A percentile compares a stretch with the other conserved stretches of the same genome.
These are phyloP conservation scores for Symmetrospora coprosmae DNA, from an alignment of 768 basidiomycete species.

Conservation along the genomic window DNA sequence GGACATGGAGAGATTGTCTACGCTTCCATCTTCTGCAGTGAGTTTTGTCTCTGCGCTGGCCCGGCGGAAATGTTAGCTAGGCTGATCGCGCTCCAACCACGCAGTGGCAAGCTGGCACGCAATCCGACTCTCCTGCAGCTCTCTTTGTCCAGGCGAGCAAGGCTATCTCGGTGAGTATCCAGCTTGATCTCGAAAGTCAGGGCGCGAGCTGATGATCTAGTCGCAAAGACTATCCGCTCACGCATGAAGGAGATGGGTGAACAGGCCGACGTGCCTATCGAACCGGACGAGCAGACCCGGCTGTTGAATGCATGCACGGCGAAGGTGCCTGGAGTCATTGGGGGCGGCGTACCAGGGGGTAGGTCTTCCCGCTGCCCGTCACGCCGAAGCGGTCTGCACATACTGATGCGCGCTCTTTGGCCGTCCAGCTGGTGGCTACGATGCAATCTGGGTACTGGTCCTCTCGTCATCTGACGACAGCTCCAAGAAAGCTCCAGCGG, in stretches of 20 bases:
- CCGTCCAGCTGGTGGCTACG: slow-evolving; percentile 75
- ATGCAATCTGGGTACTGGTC: slow-evolving; percentile 86
- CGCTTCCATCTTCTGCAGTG: background rate
- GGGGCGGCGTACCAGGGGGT: slow-evolving; percentile 95
- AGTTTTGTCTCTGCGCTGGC: background rate
- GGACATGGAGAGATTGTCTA: background rate
- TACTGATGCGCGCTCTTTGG: background rate
- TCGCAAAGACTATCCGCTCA: slow-evolving; percentile 51
- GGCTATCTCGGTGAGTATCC: background rate
- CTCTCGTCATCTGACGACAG: slow-evolving; percentile 44
- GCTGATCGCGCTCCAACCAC: slow-evolving; percentile 20
- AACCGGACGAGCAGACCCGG: slow-evolving; percentile 70
- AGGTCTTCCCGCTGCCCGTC: slow-evolving; percentile 34
- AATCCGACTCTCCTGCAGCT: slow-evolving; percentile 9
- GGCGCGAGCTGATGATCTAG: too few species aligned
- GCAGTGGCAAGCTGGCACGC: background rate
- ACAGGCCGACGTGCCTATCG: slow-evolving; percentile 65
- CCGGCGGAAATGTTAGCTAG: slow-evolving; percentile 2
- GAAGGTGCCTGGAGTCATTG: slow-evolving; percentile 63
- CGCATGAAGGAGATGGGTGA: slow-evolving; percentile 76
- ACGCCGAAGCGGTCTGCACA: background rate
- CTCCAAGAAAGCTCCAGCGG: slow-evolving; percentile 39
- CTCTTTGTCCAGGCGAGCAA: slow-evolving; percentile 1
- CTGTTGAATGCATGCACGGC: slow-evolving; percentile 64
- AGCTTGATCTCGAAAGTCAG: too few species aligned